Evolutionary conservation across 2,329 filamentous ascomycete genomes (phyloP).

Genomic region (Scorias spongiosa): DNA sequence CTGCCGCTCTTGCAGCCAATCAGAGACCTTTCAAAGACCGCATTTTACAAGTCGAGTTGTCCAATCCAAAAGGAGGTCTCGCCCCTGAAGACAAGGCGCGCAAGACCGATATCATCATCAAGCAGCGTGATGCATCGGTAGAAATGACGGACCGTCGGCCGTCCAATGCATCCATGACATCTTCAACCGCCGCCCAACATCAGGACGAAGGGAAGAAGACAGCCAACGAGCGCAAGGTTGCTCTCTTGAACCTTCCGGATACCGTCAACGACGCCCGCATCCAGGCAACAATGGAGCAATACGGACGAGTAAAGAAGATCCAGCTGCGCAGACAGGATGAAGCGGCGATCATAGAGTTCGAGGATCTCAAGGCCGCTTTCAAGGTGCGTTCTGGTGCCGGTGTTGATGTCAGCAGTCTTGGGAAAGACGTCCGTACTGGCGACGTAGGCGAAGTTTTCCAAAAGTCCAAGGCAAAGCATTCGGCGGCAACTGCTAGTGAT

Average conservation of each 20-base stretch:
- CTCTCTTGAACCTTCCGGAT: conserved; percentile 70
- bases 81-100: conserved; percentile 15
- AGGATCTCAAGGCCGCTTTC: conserved; percentile 53
- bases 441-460: conserved; percentile 37
- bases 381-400: conserved; percentile 42
- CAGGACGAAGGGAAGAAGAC: conserved; percentile 8
- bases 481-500: conserved; percentile 12
- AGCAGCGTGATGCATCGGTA: conserved; percentile 12
- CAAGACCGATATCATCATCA: conserved; percentile 18
- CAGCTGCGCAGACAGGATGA: conserved; percentile 66
- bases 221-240: conserved; percentile 51
- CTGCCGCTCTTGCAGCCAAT: conserved; percentile 19
- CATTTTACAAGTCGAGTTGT: conserved; percentile 19
- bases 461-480: conserved; percentile 18
- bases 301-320: conserved; percentile 59
- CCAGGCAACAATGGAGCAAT: conserved; percentile 52
- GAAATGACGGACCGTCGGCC: conserved; percentile 12
- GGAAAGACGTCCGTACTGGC: conserved; percentile 29
- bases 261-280: conserved; percentile 83
- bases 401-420: conserved; percentile 20
- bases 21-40: conserved; percentile 20
- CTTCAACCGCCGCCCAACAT: conserved; percentile 3
- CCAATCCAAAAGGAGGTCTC: conserved; percentile 14
- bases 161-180: conserved; percentile 16
- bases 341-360: conserved; percentile 75